These are phyloP conservation scores for Aspergillus latus DNA, from an alignment of 2,329 filamentous ascomycete species.

Conservation along the genomic window DNA sequence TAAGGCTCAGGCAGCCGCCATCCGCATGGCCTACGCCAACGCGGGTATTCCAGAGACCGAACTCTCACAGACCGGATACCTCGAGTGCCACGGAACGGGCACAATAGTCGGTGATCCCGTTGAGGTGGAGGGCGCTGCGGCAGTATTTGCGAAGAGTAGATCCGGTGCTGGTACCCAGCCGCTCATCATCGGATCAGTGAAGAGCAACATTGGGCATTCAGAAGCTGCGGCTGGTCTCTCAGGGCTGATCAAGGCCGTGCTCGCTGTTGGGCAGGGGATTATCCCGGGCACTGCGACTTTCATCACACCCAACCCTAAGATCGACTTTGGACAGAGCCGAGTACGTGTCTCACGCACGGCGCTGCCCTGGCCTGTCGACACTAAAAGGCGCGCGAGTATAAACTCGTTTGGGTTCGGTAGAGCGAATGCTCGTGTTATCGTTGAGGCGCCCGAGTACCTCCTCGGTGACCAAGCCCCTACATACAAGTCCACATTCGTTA, in stretches of 20 bases:
- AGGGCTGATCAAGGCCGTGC: constrained; percentile 26
- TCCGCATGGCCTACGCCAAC: constrained; percentile 1
- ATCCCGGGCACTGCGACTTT: constrained; percentile 33
- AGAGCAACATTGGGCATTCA: constrained; percentile 29
- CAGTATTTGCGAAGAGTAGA: constrained; percentile 18
- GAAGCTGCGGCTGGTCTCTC: constrained; percentile 29
- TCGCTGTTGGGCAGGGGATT: constrained; percentile 27
- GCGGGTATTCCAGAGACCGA: constrained; percentile 31
- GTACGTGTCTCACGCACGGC: too few species aligned
- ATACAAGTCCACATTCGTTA: too few species aligned
- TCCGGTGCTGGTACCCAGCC: neutral
- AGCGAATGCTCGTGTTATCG: constrained; percentile 21
- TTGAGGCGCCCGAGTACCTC: too few species aligned
- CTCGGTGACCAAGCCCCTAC: too few species aligned
- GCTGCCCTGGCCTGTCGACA: constrained; percentile 12
- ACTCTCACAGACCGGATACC: constrained; percentile 29
- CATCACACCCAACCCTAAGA: constrained; percentile 19
- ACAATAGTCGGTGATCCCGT: constrained; percentile 30
- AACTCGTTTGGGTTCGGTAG: constrained; percentile 28
- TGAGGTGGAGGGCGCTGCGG: constrained; percentile 25
- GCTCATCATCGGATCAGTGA: constrained; percentile 13
- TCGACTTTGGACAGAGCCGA: constrained; percentile 19
- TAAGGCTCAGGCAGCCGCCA: constrained; percentile 5
- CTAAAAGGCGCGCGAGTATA: constrained; percentile 15
- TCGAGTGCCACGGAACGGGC: constrained; percentile 46